Evolutionary conservation across 2,329 filamentous ascomycete species (phyloP), one percentile per base, ranked within the genome.

Genomic region (Calonectria pseudoturangicola): DNA sequence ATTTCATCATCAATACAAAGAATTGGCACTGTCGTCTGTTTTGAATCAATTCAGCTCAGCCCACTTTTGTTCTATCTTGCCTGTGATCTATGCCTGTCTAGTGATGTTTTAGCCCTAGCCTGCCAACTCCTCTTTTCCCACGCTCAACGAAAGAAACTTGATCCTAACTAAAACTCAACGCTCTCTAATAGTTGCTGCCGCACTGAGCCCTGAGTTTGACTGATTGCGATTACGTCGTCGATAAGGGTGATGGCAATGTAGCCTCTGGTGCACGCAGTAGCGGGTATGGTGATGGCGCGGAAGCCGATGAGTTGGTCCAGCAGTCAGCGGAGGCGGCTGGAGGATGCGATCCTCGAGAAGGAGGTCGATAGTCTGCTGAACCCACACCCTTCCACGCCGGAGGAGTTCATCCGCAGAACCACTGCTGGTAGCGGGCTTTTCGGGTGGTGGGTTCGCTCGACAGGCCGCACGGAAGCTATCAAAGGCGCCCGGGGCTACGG

Each of bases 241-340:
- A 43, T 79, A 79, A 5, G 77, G 76, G 51, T 79, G 75, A 45
- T 78, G 66, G 2, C 71, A 73, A 56, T 78, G 67, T 60, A 78
- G 71, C 18, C 77, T 74, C 27, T 77, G 77, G n/a, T 79, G 74
- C 36, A 39, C 70, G 33, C 74, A 75, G 41, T 77, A 67, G 8
- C 71, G 70, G 12, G 75, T 79, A 33, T 79, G 77, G 33, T 77
- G 77, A 21, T 79, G 76, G 25, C 77, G 68, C 2, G 74, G 77
- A 10, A 75, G 66, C 12, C 39, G 70, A 16, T 75, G 73, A 16
- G 36, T 13, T 12, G 30, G 25, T 16, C 64, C 66, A 18, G 50
- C 66, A 18, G 50, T 68, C 4, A 70, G 39, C 15, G 66, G 60
- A 33, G 71, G 75, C 6, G 75, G 68, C n/a, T 72, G 21, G 10